Conservation (phyloP, 768 basidiomycete genomes). For the Lentinus tigrinus region DNA sequence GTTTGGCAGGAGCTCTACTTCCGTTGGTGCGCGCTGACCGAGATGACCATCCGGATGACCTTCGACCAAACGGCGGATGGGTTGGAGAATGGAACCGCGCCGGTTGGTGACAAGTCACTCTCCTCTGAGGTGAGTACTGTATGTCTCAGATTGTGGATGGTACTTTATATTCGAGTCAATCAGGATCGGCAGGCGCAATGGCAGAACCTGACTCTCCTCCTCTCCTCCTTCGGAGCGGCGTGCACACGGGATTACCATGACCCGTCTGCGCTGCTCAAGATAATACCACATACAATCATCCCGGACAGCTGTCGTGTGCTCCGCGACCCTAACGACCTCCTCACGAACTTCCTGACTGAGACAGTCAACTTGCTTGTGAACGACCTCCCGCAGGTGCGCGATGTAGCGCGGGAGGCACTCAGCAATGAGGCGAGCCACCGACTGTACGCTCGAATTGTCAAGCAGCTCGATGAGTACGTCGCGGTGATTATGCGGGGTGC, state of each 20-base stretch:
- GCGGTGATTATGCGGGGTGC: too few relatives aligned
- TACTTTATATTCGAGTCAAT: background rate
- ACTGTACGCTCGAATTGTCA: conserved; percentile 65
- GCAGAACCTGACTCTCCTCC: conserved; percentile 80
- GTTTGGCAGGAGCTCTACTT: conserved; percentile 85
- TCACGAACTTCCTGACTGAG: conserved; percentile 64
- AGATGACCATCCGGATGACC: conserved; percentile 47
- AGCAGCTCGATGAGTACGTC: conserved; percentile 72
- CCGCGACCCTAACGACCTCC: conserved; percentile 53
- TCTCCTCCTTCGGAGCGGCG: conserved; percentile 71
- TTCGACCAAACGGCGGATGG: conserved; percentile 30
- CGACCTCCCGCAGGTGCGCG: conserved; percentile 67
- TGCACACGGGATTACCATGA: conserved; percentile 57
- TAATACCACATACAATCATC: conserved; percentile 57
- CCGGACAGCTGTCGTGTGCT: conserved; percentile 73
- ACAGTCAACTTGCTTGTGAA: conserved; percentile 68
- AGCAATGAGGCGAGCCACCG: conserved; percentile 75
- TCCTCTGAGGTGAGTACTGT: conserved; percentile 35
- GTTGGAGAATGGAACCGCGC: conserved; percentile 26
- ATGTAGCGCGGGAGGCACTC: conserved; percentile 77
- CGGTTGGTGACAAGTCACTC: conserved; percentile 37
- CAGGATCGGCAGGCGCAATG: conserved; percentile 79
- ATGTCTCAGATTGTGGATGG: background rate
- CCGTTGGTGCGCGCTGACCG: conserved; percentile 68
- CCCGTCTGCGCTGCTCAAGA: conserved; percentile 45